Evolutionary conservation across 2,329 filamentous ascomycete genomes (phyloP).

Genomic region (Mycosphaerella sp.): DNA sequence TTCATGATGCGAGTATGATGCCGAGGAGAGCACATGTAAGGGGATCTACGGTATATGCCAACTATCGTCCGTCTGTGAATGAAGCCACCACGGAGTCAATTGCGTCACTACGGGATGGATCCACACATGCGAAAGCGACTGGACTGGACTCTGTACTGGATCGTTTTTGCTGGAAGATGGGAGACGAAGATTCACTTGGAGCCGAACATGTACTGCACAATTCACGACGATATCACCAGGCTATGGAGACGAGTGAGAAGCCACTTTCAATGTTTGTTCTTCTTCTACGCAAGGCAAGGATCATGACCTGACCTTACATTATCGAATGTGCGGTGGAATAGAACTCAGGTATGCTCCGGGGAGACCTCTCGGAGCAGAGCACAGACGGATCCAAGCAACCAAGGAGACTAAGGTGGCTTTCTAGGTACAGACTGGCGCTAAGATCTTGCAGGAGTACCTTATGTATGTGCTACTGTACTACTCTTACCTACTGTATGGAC

Average conservation of each 20-base stretch:
- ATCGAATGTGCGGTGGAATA: too few species aligned
- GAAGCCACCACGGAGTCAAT: neutral
- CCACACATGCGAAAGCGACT: neutral
- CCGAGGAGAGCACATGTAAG: neutral
- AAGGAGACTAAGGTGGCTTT: too few species aligned
- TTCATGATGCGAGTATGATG: constrained; percentile 9
- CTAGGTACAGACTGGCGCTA: constrained; percentile 8
- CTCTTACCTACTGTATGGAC: too few species aligned
- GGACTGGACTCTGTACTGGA: too few species aligned
- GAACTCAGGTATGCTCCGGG: too few species aligned
- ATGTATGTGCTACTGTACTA: too few species aligned
- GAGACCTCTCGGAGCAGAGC: neutral
- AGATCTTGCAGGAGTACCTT: constrained; percentile 6
- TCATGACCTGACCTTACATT: too few species aligned
- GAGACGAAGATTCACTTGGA: too few species aligned
- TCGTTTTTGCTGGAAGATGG: too few species aligned
- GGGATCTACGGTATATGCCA: neutral
- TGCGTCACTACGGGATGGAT: neutral
- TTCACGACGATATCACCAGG: too few species aligned
- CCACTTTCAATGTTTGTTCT: neutral
- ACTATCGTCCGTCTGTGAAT: constrained; percentile 3
- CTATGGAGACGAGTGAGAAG: too few species aligned
- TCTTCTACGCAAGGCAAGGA: neutral
- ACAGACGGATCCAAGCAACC: constrained; percentile 10
- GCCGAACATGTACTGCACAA: too few species aligned